These are phyloP conservation scores for Onygena corvina DNA, from an alignment of 2,329 filamentous ascomycete genomes.

Conservation along the genomic window DNA sequence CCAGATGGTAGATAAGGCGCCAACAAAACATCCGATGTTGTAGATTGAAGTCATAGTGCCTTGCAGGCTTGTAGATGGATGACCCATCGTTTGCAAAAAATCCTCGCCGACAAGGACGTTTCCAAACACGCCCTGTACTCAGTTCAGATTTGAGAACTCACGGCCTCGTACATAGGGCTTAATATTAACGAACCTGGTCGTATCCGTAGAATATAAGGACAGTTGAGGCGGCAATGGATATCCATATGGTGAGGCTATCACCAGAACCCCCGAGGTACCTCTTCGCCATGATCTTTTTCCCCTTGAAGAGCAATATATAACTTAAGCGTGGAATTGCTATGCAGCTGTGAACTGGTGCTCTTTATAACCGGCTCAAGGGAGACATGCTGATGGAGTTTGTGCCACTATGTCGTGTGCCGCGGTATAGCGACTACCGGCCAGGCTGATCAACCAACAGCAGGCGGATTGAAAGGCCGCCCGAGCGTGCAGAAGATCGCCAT, in stretches of 20 bases:
- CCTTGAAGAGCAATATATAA: neutral
- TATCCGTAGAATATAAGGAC: conserved; percentile 42
- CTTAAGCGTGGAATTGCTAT: neutral
- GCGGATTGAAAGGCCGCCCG: too few relatives aligned
- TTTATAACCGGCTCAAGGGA: too few relatives aligned
- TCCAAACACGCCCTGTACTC: conserved; percentile 14
- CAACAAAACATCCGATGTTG: conserved; percentile 30
- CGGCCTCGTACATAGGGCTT: neutral
- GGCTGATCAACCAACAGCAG: too few relatives aligned
- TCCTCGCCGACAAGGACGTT: conserved; percentile 15
- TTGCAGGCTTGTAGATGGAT: conserved; percentile 14
- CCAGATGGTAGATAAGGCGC: conserved; percentile 4
- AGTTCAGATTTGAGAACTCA: neutral
- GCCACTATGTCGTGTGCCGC: too few relatives aligned
- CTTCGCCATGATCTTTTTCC: conserved; percentile 32
- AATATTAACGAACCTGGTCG: conserved; percentile 25
- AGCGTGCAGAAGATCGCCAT: too few relatives aligned
- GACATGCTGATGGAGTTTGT: too few relatives aligned
- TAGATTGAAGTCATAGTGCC: conserved; percentile 17
- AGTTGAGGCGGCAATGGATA: conserved; percentile 40
- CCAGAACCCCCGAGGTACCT: conserved; percentile 43
- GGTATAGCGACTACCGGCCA: too few relatives aligned
- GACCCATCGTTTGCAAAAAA: conserved; percentile 14
- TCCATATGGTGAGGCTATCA: conserved; percentile 41
- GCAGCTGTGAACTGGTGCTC: too few relatives aligned